Evolutionary conservation across 768 basidiomycete species (phyloP).

Genomic region (Boletellus emodensis): DNA sequence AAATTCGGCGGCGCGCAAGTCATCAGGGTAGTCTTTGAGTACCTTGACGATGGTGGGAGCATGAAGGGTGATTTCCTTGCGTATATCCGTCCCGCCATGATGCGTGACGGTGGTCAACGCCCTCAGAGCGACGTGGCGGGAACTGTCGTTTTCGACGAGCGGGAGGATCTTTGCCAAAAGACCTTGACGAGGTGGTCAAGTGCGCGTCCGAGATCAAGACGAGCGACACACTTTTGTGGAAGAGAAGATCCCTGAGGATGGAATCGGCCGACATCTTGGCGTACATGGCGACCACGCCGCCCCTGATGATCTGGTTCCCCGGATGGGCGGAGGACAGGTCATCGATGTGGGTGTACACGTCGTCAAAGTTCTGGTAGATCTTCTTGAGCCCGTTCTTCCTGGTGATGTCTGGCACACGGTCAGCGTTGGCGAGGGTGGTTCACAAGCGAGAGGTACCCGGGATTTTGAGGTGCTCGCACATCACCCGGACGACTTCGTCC

Average conservation of each 20-base stretch:
- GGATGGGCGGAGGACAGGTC: slow-evolving; percentile 39
- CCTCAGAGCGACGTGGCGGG: slow-evolving; percentile 51
- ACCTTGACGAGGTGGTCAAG: slow-evolving; percentile 33
- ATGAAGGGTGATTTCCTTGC: slow-evolving; percentile 46
- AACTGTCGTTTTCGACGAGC: slow-evolving; percentile 44
- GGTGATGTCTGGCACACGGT: background rate
- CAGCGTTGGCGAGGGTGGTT: background rate
- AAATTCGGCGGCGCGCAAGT: slow-evolving; percentile 47
- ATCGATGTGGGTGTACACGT: slow-evolving; percentile 46
- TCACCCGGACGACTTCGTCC: slow-evolving; percentile 42
- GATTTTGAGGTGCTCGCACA: slow-evolving; percentile 49
- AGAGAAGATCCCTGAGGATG: slow-evolving; percentile 54
- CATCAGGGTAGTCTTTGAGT: slow-evolving; percentile 48
- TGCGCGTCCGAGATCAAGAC: background rate
- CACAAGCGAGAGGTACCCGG: slow-evolving; percentile 40
- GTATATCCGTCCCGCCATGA: slow-evolving; percentile 51
- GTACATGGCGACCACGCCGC: slow-evolving; percentile 56
- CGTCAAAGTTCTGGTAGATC: slow-evolving; percentile 52
- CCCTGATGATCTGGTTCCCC: slow-evolving; percentile 41
- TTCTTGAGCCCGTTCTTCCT: slow-evolving; percentile 60
- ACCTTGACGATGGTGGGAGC: slow-evolving; percentile 41
- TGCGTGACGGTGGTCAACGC: slow-evolving; percentile 58
- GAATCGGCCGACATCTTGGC: slow-evolving; percentile 58
- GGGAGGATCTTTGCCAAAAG: slow-evolving; percentile 56
- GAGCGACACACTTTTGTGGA: slow-evolving; percentile 44